Conservation (phyloP, 345 rosid genomes). For the Rubroshorea leprosula region DNA sequence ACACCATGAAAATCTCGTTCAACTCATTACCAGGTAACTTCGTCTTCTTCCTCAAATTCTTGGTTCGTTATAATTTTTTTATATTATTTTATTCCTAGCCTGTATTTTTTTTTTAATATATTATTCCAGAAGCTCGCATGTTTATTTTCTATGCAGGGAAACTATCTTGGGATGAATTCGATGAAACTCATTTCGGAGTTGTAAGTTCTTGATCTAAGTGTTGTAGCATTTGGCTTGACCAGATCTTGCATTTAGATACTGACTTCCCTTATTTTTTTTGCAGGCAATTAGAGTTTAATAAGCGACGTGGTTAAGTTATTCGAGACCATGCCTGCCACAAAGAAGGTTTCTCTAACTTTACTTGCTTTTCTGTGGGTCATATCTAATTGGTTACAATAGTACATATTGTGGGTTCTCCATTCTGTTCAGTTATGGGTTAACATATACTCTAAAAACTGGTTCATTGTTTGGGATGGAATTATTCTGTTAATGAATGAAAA, state of each 20-base stretch:
- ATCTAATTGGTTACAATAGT: neutral
- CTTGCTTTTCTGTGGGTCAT: neutral
- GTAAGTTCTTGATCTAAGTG: neutral
- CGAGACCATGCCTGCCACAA: slow-evolving; percentile 13
- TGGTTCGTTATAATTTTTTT: too few relatives aligned
- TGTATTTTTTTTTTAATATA: too few relatives aligned
- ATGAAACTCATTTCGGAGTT: neutral
- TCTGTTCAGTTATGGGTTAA: too few relatives aligned
- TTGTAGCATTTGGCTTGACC: neutral
- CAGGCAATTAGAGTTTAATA: slow-evolving; percentile 3
- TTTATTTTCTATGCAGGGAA: neutral
- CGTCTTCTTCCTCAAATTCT: neutral
- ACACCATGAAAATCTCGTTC: neutral
- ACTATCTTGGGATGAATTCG: neutral
- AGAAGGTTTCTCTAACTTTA: slow-evolving; percentile 3
- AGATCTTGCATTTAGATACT: neutral
- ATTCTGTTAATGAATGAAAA: too few relatives aligned
- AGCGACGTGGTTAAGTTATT: neutral
- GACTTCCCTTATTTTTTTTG: slow-evolving; percentile 5
- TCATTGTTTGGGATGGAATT: too few relatives aligned
- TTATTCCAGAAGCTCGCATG: neutral
- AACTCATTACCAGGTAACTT: too few relatives aligned
- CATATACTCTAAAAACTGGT: too few relatives aligned
- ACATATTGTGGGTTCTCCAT: too few relatives aligned
- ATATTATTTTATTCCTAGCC: neutral